Percentiles rank a stretch among this genome's conserved stretches.
phyloP scores from a whole-genome alignment of 2,329 filamentous ascomycete genomes.

The Xylariales sp. region DNA sequence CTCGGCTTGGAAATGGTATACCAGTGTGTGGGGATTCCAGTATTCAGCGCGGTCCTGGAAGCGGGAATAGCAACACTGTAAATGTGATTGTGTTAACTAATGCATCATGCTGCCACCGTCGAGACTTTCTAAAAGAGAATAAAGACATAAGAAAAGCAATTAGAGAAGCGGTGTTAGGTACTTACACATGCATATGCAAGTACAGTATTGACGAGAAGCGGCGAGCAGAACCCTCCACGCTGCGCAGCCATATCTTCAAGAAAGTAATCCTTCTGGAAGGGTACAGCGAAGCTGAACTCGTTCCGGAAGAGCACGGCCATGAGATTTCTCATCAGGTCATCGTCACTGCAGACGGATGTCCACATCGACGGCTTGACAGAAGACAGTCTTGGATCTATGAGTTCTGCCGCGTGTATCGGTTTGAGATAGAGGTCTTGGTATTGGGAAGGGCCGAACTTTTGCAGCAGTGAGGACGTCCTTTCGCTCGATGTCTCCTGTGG shows the following conservation, averaged over 20 bases:
- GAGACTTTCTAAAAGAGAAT: too few species aligned
- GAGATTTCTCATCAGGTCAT: conserved; percentile 16
- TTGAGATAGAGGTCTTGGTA: too few species aligned
- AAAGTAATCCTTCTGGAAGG: conserved; percentile 11
- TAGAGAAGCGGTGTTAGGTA: too few species aligned
- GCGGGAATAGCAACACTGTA: too few species aligned
- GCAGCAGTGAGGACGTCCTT: too few species aligned
- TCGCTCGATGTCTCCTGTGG: too few species aligned
- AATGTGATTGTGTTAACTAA: too few species aligned
- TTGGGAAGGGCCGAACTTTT: too few species aligned
- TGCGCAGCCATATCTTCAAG: conserved; percentile 9
- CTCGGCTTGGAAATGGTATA: conserved; percentile 32
- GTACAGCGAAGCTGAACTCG: conserved; percentile 7
- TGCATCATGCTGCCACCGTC: too few species aligned
- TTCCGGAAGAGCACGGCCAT: conserved; percentile 8
- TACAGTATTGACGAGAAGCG: conserved; percentile 12
- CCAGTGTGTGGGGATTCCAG: conserved; percentile 29
- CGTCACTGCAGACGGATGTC: conserved; percentile 20
- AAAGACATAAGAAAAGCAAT: too few species aligned
- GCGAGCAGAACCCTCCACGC: conserved; percentile 8
- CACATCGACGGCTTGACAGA: conserved; percentile 17
- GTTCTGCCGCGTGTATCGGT: conserved; percentile 18
- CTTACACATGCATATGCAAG: too few species aligned
- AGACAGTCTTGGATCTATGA: conserved; percentile 17
- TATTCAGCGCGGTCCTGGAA: conserved; percentile 29